Base-by-base conservation (phyloP, 805 yeast species). In the Jamesozyma lodderae region DNA sequence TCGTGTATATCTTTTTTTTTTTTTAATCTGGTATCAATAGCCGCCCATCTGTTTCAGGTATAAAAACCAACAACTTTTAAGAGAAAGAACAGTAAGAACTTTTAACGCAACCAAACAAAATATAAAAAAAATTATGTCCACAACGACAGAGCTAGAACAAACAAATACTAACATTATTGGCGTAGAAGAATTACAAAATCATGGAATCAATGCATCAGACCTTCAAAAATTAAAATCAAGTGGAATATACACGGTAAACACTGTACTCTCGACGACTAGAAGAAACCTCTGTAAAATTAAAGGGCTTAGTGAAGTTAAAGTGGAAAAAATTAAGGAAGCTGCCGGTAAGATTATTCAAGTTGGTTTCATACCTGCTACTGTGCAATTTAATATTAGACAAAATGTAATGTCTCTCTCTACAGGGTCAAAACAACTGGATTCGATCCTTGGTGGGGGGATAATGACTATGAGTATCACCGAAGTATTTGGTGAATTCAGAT, bases 401-500 rank as follows among this genome's bases (percentile, higher is more conserved):
- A 73, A 75, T 43, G 78, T 81, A n/a, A 64, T 74, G 29, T 66
- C 77, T 31, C 58, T 81, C 15, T 75, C 87, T 1, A 81, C 88
- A 0, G 90, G 90, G 0, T 73, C 82, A 9, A 79, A 75, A 51
- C 78, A 78, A 38, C 66, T 81, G 35, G 86, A 81, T 52, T 69
- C 76, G 4, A 66, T 79, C 18, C 61, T 81, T 10, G 87, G 87
- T 10, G 90, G 87, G 7, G 88, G 90, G 0, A 65, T 81, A 30
- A 79, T 77, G 64, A 77, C 88, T 0, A 84, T 83, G 67, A 73
- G 83, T 23, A 76, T 81, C 38, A 79, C 87, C 0, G 90, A 81
- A 55, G 85, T 79, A 0, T 81, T 79, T 62, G 90, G 90, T 1
- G 90, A 81, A 49, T 81, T 78, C 48, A 66, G 90, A 53, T 81